phyloP scores from a whole-genome alignment of 2,329 filamentous ascomycete genomes.

The Ophidiomyces ophidiicola region DNA sequence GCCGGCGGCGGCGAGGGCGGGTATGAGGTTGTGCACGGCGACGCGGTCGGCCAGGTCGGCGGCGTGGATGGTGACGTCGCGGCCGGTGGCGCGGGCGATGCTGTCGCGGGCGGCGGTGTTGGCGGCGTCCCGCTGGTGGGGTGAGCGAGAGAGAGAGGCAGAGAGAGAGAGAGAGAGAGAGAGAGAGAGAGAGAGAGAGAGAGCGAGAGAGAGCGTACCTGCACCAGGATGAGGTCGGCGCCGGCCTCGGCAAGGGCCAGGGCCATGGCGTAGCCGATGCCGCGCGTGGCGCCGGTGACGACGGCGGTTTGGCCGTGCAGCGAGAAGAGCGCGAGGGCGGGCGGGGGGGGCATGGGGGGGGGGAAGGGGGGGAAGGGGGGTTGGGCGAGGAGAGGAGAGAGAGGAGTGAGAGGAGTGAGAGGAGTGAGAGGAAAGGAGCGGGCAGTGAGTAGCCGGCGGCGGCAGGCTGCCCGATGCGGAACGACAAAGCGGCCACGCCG shows the following conservation, averaged over 20 bases:
- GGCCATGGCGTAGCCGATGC: conserved; percentile 38
- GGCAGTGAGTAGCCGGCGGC: no score
- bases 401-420: no score
- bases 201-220: conserved; percentile 18
- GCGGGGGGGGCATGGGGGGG: background rate
- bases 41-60: conserved; percentile 34
- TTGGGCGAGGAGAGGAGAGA: no score
- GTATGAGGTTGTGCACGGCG: conserved; percentile 31
- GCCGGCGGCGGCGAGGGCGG: conserved; percentile 29
- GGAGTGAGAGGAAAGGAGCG: no score
- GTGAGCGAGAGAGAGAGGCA: background rate
- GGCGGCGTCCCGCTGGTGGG: conserved; percentile 41
- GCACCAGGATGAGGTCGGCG: conserved; percentile 35
- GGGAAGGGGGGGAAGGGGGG: no score
- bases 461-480: no score
- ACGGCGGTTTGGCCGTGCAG: conserved; percentile 34
- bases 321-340: conserved; percentile 26
- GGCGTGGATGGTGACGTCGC: conserved; percentile 33
- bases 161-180: background rate
- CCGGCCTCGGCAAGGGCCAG: conserved; percentile 37
- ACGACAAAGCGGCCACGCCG: no score
- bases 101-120: conserved; percentile 35
- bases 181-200: background rate
- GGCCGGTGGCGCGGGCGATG: conserved; percentile 28
- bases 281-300: conserved; percentile 38